Base-by-base conservation (phyloP, 2,329 filamentous ascomycete species). In the Decorospora gaudefroyi region DNA sequence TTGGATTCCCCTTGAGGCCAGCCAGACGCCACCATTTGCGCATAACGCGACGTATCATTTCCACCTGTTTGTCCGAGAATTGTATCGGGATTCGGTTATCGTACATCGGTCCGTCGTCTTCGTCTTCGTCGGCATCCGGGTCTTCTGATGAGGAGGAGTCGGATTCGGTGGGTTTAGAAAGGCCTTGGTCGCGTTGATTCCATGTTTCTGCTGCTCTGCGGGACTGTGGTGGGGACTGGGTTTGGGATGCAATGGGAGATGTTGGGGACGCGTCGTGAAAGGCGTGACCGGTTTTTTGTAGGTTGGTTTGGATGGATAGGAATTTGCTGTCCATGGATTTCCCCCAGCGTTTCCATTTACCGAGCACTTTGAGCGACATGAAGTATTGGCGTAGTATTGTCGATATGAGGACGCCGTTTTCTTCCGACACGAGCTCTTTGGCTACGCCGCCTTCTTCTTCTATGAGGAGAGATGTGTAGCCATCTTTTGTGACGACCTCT, bases 311-410 rank as follows among this genome's bases (percentile, higher is more conserved):
- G 2, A 93, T 82, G 8, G 71, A 67, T 16, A 74, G 72, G 85
- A 88, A 95, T 64, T 89, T 84, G 1, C 75, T 71, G 11, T 77
- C 73, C 63, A 88, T 75, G 46, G 77, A 78, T 1, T 78, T 74
- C 10, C 85, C 81, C 75, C 87, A 87, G 45, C 83, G 78, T 47
- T 81, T 83, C 90, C 90, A 96, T 59, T 83, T 82, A 12, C 89
- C 88, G 17, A 95, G 73, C 1, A 91, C 86, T 42, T 88, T 88
- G 29, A 95, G 77, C 5, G 85, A 87, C 79, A 95, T 86, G 71
- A 96, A 96, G 70, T 95, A 96, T 66, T 96, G 90, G 9, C 90
- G 83, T 13, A 96, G 77, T 67, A 96, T 85, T 63, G 87, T 88
- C 34, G 87, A 90, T 59, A 96, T 88, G 42, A 96, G 77, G 11